Conservation (phyloP, 495 filamentous ascomycete species). For the Opeltia flavorubescens region DNA sequence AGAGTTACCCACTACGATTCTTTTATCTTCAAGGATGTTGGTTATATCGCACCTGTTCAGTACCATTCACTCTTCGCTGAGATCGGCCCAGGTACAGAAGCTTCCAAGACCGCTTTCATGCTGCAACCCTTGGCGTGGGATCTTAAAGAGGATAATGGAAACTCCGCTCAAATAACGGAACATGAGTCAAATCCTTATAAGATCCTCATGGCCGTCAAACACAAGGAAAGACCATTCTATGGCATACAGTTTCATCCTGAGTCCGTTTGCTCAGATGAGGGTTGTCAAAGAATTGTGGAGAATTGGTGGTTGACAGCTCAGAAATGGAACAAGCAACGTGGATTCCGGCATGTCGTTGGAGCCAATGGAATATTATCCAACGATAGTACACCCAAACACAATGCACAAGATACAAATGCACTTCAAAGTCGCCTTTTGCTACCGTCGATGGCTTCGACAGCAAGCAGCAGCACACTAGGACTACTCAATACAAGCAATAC, state of each 20-base stretch:
- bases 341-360: neutral
- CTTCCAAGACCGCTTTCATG: slow-evolving; percentile 10
- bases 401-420: too few species aligned
- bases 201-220: slow-evolving; percentile 68
- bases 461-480: too few species aligned
- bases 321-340: slow-evolving; percentile 17
- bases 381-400: too few species aligned
- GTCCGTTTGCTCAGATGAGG: slow-evolving; percentile 70
- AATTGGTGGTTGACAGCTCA: slow-evolving; percentile 61
- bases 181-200: neutral
- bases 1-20: slow-evolving; percentile 37
- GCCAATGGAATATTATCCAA: too few species aligned
- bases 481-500: slow-evolving; percentile 10
- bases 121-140: slow-evolving; percentile 57
- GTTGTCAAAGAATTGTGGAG: slow-evolving; percentile 48
- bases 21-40: slow-evolving; percentile 41
- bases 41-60: slow-evolving; percentile 53
- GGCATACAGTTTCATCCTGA: slow-evolving; percentile 93
- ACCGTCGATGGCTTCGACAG: too few species aligned
- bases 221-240: slow-evolving; percentile 65
- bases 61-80: slow-evolving; percentile 61
- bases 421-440: too few species aligned
- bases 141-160: slow-evolving; percentile 4
- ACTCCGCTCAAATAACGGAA: neutral
- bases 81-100: neutral